Percentiles rank a stretch among this genome's conserved stretches.
Conservation (phyloP, 257 asterid species). For the Forsythia suspensa region DNA sequence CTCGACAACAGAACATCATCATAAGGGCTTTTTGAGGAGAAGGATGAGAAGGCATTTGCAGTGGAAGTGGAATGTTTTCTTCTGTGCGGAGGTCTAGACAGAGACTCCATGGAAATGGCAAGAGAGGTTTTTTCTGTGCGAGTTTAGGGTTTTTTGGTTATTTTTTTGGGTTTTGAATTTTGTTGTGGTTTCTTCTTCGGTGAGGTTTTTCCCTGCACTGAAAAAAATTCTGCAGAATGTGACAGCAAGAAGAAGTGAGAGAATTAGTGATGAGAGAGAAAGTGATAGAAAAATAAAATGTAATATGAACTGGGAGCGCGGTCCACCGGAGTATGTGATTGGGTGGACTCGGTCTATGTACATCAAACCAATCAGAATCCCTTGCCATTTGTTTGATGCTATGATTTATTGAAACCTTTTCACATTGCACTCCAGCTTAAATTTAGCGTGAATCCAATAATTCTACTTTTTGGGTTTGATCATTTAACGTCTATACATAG, state of each 20-base stretch:
- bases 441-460: too few relatives aligned
- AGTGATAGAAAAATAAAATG: conserved; percentile 19
- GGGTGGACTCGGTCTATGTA: conserved; percentile 6
- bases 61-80: conserved; percentile 44
- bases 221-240: conserved; percentile 31
- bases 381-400: background rate
- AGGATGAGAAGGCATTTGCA: conserved; percentile 35
- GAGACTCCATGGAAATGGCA: conserved; percentile 62
- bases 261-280: conserved; percentile 23
- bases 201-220: conserved; percentile 28
- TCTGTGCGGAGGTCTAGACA: conserved; percentile 63
- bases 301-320: conserved; percentile 6
- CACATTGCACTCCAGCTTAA: too few relatives aligned
- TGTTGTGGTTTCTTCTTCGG: conserved; percentile 9
- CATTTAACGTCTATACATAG: too few relatives aligned
- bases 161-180: background rate
- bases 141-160: conserved; percentile 32
- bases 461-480: too few relatives aligned
- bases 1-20: conserved; percentile 57
- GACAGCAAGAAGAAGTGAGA: conserved; percentile 37
- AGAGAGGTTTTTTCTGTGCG: background rate
- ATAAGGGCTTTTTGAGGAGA: conserved; percentile 66
- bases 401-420: background rate
- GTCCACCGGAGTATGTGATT: conserved; percentile 11
- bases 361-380: background rate